A percentile compares a stretch with the other conserved stretches of the same genome.
Conservation (phyloP, 192 early-diverging fungal genomes). For the Pilobolus umbonatus region DNA sequence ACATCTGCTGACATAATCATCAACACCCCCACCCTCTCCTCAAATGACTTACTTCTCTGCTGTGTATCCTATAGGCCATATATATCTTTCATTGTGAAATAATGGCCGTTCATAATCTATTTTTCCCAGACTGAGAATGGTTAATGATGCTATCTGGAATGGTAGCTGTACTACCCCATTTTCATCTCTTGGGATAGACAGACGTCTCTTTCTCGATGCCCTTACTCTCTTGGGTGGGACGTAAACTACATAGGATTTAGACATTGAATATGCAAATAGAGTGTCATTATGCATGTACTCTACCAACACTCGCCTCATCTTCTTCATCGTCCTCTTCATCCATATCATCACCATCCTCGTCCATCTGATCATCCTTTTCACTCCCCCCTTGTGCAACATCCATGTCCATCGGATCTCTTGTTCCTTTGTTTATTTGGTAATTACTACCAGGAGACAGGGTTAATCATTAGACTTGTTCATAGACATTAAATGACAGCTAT, state of each 20-base stretch:
- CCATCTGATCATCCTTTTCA: slow-evolving; percentile 7
- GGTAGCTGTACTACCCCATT: slow-evolving; percentile 63
- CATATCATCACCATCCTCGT: neutral
- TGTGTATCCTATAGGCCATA: slow-evolving; percentile 78
- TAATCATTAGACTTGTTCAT: neutral
- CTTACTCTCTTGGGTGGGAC: slow-evolving; percentile 15
- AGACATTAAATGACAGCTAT: neutral
- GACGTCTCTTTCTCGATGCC: slow-evolving; percentile 1
- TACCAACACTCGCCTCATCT: neutral
- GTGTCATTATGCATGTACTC: neutral
- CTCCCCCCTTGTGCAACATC: too few relatives aligned
- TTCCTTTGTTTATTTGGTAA: neutral
- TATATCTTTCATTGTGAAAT: slow-evolving; percentile 79
- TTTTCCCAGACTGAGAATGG: slow-evolving; percentile 52
- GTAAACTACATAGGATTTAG: neutral
- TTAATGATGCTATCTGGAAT: slow-evolving; percentile 57
- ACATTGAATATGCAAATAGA: neutral
- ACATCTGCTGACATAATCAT: neutral
- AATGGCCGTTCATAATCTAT: slow-evolving; percentile 52
- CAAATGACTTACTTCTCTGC: slow-evolving; percentile 40
- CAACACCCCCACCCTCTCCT: neutral
- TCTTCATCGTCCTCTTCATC: slow-evolving; percentile 8
- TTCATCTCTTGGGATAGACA: slow-evolving; percentile 30
- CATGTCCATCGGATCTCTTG: slow-evolving; percentile 4
- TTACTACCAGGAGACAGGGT: too few relatives aligned